These are phyloP conservation scores for Plasmodium adleri DNA, from an alignment of 169 alveolate genomes.

Conservation along the genomic window DNA sequence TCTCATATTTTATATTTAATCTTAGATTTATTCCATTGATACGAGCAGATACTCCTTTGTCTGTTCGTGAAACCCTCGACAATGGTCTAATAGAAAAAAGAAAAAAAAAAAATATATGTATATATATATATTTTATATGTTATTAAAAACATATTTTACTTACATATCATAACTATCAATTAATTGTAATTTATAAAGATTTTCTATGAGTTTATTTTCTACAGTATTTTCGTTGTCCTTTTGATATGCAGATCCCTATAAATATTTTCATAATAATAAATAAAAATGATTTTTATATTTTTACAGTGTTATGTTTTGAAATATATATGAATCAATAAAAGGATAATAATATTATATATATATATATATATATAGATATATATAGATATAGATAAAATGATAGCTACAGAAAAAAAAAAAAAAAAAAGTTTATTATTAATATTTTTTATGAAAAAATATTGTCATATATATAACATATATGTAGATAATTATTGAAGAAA, in stretches of 20 bases:
- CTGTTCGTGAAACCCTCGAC: slow-evolving; percentile 75
- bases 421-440: neutral
- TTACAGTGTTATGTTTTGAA: neutral
- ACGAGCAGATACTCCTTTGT: slow-evolving; percentile 76
- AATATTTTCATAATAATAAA: slow-evolving; percentile 7
- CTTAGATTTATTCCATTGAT: slow-evolving; percentile 59
- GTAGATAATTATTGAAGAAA: neutral
- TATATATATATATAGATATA: neutral
- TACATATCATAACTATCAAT: slow-evolving; percentile 25
- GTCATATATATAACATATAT: neutral
- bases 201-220: slow-evolving; percentile 53
- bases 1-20: slow-evolving; percentile 29
- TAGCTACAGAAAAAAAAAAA: neutral
- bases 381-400: neutral
- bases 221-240: slow-evolving; percentile 65
- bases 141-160: neutral
- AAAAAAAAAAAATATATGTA: no score
- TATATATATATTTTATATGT: no score
- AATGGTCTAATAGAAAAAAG: slow-evolving; percentile 20
- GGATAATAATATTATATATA: neutral
- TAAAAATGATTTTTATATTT: neutral
- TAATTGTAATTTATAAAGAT: slow-evolving; percentile 16
- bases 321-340: slow-evolving; percentile 1
- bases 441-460: neutral
- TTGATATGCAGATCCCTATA: slow-evolving; percentile 73